Conservation (phyloP, 1,284 basidiomycete species). For the Meripilus lineatus region DNA sequence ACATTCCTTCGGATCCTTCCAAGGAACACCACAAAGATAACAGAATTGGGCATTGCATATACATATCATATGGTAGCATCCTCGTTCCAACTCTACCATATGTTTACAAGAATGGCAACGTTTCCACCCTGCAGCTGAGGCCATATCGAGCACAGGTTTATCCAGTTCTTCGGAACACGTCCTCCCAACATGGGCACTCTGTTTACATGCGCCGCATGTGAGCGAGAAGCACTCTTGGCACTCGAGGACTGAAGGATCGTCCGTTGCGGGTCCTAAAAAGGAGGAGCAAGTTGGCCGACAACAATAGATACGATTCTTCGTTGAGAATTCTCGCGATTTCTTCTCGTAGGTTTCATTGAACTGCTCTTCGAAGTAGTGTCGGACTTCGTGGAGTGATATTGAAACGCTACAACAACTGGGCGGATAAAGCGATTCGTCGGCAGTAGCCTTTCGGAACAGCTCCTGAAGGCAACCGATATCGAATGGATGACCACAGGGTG, state of each 20-base stretch:
- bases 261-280: conserved; percentile 12
- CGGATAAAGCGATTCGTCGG: conserved; percentile 17
- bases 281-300: conserved; percentile 11
- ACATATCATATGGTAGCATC: conserved; percentile 21
- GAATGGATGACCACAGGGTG: conserved; percentile 15
- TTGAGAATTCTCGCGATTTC: conserved; percentile 11
- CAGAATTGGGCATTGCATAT: conserved; percentile 19
- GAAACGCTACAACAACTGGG: conserved; percentile 16
- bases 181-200: conserved; percentile 11
- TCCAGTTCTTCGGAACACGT: conserved; percentile 10
- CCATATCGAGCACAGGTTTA: conserved; percentile 13
- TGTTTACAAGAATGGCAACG: conserved; percentile 18
- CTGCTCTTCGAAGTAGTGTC: conserved; percentile 5
- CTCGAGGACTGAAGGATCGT: background rate
- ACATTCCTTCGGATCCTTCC: conserved; percentile 15
- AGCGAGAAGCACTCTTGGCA: conserved; percentile 1
- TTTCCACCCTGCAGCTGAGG: conserved; percentile 15
- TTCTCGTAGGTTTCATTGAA: background rate
- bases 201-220: conserved; percentile 7
- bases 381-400: conserved; percentile 12
- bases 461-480: conserved; percentile 14
- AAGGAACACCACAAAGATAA: conserved; percentile 18
- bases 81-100: conserved; percentile 16
- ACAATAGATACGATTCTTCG: conserved; percentile 17
- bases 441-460: conserved; percentile 16